Evolutionary conservation across 257 asterid genomes (phyloP).

Genomic region (Fraxinus americana): DNA sequence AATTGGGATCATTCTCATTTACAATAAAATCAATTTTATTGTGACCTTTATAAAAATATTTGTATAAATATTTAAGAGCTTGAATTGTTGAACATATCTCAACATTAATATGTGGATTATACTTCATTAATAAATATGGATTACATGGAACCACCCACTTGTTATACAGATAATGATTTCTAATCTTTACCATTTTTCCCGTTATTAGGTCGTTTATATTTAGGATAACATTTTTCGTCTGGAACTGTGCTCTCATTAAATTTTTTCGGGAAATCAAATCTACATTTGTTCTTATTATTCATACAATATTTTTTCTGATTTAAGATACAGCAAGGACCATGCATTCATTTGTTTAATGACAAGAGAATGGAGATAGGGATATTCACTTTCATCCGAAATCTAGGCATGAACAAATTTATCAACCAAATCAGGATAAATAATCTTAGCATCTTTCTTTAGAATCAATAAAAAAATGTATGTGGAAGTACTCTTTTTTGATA

Average conservation of each 20-base stretch:
- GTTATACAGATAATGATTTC: too few species aligned
- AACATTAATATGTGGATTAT: too few species aligned
- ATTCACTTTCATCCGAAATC: not conserved
- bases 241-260: not conserved
- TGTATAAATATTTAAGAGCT: too few species aligned
- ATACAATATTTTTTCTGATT: not conserved
- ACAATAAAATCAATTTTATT: too few species aligned
- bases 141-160: too few species aligned
- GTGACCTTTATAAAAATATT: too few species aligned
- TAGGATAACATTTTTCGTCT: too few species aligned
- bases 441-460: not conserved
- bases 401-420: not conserved
- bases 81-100: too few species aligned
- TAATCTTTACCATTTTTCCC: too few species aligned
- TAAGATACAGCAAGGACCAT: not conserved
- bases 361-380: not conserved
- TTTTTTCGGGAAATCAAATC: not conserved
- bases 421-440: not conserved
- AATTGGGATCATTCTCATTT: too few species aligned
- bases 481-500: not conserved
- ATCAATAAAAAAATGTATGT: not conserved
- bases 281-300: not conserved
- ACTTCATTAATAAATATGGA: too few species aligned
- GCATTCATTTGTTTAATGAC: constrained; percentile 17
- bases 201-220: too few species aligned